Conservation (phyloP, 108 stramenopile species). For the Nannochloropsis gaditana region DNA sequence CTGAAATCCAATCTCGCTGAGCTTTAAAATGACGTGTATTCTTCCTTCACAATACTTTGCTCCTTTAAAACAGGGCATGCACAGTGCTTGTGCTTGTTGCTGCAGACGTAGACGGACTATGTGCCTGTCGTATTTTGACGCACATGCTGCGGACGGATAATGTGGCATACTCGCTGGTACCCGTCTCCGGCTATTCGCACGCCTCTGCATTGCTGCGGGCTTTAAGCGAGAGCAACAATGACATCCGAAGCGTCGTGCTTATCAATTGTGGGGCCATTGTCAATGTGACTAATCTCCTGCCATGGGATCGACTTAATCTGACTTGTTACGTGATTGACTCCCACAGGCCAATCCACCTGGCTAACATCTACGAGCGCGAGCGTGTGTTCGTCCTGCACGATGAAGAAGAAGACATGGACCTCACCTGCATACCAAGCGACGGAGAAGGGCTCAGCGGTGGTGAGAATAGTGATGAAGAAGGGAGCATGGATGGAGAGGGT, state of each 20-base stretch:
- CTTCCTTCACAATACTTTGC: background rate
- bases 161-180: constrained; percentile 48
- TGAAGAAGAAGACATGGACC: constrained; percentile 44
- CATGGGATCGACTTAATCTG: constrained; percentile 20
- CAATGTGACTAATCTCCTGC: constrained; percentile 40
- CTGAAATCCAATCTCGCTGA: too few species aligned
- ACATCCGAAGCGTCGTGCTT: constrained; percentile 53
- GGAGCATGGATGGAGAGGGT: constrained; percentile 46
- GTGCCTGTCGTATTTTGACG: constrained; percentile 43
- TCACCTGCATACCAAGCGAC: constrained; percentile 47
- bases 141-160: constrained; percentile 48
- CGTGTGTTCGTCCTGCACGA: constrained; percentile 55
- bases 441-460: constrained; percentile 46
- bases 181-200: constrained; percentile 52
- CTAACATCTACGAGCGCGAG: constrained; percentile 51
- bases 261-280: constrained; percentile 55
- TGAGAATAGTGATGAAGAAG: constrained; percentile 46
- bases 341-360: constrained; percentile 55
- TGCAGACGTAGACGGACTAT: constrained; percentile 45
- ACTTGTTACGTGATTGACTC: constrained; percentile 50
- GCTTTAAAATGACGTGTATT: too few species aligned
- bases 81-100: constrained; percentile 55
- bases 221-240: constrained; percentile 28
- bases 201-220: constrained; percentile 21
- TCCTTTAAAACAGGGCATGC: constrained; percentile 33